Evolutionary conservation across 2,329 filamentous ascomycete species (phyloP), one percentile per base, ranked within the genome.

Genomic region (Pseudocercospora eumusae): DNA sequence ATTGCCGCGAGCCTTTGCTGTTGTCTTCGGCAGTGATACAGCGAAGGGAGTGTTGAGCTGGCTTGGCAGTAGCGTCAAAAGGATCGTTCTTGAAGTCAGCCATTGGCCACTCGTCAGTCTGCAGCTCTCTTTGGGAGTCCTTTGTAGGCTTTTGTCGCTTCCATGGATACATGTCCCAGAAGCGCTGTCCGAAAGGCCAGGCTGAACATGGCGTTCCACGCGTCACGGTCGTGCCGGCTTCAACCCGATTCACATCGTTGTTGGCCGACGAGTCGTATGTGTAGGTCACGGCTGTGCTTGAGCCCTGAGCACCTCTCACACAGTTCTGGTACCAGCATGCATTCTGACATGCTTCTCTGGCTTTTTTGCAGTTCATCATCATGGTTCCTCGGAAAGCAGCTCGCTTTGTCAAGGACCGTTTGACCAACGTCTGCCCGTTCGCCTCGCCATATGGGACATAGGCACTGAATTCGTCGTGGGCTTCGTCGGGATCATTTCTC

Each of bases 301-400:
- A 44, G 21, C 55, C 59, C 28, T 57, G 36, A n/a, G 54, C 59
- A 18, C 45, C 45, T 28, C 31, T 47, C 36, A 62, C 47, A 25
- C 60, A 62, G 27, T 62, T 62, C 50, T 62, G 60, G 50, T 59
- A 62, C 60, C 60, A 62, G 36, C 60, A 62, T 20, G 60, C 60
- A 40, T 62, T 62, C 28, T 58, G 55, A 28, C 60, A 62, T 18
- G 56, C 60, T 59, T 62, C 60, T 15, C 28, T 49, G 13, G 60
- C 60, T 50, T 54, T 53, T 27, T 59, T 59, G 49, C 60, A 62
- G 33, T 62, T 50, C 55, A 62, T 62, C 49, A 58, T 45, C 60
- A 62, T 62, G 20, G 60, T 62, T n/a, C 60, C 60, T 9, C 60
- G 55, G 20, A 53, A 62, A 4, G 60, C 60, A 21, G 56, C 44